Base-by-base conservation (phyloP, 1,284 basidiomycete genomes). In the Tylopilus sp. region DNA sequence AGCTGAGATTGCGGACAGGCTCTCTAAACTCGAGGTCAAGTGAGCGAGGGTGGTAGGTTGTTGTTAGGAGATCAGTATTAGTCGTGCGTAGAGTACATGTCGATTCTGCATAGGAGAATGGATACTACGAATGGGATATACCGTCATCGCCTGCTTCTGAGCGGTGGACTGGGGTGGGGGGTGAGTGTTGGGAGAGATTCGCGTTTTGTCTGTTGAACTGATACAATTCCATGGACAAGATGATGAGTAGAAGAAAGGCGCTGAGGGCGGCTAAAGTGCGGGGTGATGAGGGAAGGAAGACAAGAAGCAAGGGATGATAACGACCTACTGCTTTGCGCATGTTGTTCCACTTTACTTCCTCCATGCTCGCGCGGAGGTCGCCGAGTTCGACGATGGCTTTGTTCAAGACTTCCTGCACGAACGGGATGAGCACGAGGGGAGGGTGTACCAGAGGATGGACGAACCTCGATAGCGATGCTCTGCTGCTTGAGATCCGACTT, bases 301-400 rank as follows among this genome's bases (percentile, higher is more conserved):
- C 18, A 23, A 30, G 12, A 36, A 15, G 18, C 6, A 8, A 39
- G 10, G 16, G 4, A 23, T 0, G 40, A 18, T 19, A 78, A 84
- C 71, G 57, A 91, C 91, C 74, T 57, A 95, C 90, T 44, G 89
- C 85, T 51, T 88, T 82, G 41, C 90, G 79, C 74, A 92, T 92
- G 47, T 92, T 92, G 59, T 93, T 85, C 93, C 92, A 96, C 65
- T 89, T 92, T 26, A 87, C 84, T 59, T 89, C 86, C 67, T 96
- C 92, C 53, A 94, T 89, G 54, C 82, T 83, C 2, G 91, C 90
- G 18, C 91, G 81, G 38, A 96, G 76, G 60, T 97, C 94, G 49
- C 91, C 90, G 23, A 96, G 73, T 18, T 76, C 78, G 52, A 97
- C 86, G 26, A 93, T 83, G 37, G 89, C 84, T 67, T 92, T 92